Evolutionary conservation across 306 rosid species (phyloP).

Genomic region (Castanea mollissima): DNA sequence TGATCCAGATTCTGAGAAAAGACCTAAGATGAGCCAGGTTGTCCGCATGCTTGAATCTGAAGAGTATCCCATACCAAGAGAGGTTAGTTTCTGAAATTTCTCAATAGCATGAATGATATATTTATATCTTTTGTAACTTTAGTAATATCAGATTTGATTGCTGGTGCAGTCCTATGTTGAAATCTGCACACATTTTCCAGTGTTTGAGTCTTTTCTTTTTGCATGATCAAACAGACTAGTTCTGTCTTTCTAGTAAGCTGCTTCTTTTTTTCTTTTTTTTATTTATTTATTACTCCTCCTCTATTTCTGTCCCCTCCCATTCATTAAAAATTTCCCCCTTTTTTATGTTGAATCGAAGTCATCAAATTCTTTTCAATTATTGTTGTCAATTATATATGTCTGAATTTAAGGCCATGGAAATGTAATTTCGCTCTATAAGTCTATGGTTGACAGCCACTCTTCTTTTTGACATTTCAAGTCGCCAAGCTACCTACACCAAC

Average conservation of each 20-base stretch:
- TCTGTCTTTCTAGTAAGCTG: neutral
- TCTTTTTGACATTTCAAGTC: neutral
- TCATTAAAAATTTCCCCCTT: neutral
- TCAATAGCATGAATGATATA: neutral
- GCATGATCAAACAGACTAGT: neutral
- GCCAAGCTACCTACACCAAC: neutral
- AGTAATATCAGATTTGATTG: neutral
- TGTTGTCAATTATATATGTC: neutral
- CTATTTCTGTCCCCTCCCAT: neutral
- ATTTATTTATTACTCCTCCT: neutral
- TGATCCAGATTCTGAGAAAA: conserved; percentile 90
- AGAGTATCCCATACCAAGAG: conserved; percentile 83
- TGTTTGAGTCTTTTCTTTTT: neutral
- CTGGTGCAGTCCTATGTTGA: neutral
- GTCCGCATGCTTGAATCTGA: conserved; percentile 94
- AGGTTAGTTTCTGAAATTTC: conserved; percentile 44
- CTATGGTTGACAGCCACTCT: no score
- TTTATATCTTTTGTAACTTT: neutral
- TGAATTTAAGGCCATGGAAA: neutral
- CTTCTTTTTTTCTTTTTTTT: neutral
- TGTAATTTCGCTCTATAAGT: neutral
- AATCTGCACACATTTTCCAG: neutral
- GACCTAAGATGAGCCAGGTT: conserved; percentile 93
- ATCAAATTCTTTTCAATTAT: neutral
- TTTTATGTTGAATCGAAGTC: neutral